Evolutionary conservation across 2,329 filamentous ascomycete species (phyloP).

Genomic region (Neopestalotiopsis sp.): DNA sequence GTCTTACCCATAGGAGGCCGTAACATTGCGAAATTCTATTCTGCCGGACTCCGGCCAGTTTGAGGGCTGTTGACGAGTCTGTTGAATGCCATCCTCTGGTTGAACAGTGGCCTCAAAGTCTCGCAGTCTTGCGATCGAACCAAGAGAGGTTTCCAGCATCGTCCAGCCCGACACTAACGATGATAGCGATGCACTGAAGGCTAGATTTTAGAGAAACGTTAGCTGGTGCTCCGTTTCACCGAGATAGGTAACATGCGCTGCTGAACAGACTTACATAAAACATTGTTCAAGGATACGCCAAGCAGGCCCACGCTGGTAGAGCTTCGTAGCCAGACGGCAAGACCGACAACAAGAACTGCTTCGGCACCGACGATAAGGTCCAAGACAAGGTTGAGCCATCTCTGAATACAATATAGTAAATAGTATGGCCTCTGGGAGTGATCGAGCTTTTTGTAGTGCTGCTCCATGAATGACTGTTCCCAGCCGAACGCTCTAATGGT

Average conservation of each 20-base stretch:
- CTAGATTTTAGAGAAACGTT: not conserved
- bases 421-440: slow-evolving; percentile 40
- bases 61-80: not conserved
- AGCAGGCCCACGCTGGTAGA: slow-evolving; percentile 3
- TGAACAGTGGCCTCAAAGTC: not conserved
- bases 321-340: slow-evolving; percentile 1
- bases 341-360: slow-evolving; percentile 7
- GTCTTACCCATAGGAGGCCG: not conserved
- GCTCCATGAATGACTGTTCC: slow-evolving; percentile 39
- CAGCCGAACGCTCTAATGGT: slow-evolving; percentile 54
- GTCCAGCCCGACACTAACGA: slow-evolving; percentile 41
- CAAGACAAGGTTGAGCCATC: slow-evolving; percentile 42
- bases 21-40: not conserved
- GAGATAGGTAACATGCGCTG: not conserved
- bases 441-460: slow-evolving; percentile 39
- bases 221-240: not conserved
- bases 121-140: not conserved
- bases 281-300: slow-evolving; percentile 10
- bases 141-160: slow-evolving; percentile 14
- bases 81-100: slow-evolving; percentile 1
- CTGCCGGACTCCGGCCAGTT: not conserved
- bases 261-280: not conserved
- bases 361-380: slow-evolving; percentile 5
- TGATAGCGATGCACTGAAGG: slow-evolving; percentile 38
- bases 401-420: slow-evolving; percentile 38